Evolutionary conservation across 2,329 filamentous ascomycete genomes (phyloP).

Genomic region (Penicillium sp.): DNA sequence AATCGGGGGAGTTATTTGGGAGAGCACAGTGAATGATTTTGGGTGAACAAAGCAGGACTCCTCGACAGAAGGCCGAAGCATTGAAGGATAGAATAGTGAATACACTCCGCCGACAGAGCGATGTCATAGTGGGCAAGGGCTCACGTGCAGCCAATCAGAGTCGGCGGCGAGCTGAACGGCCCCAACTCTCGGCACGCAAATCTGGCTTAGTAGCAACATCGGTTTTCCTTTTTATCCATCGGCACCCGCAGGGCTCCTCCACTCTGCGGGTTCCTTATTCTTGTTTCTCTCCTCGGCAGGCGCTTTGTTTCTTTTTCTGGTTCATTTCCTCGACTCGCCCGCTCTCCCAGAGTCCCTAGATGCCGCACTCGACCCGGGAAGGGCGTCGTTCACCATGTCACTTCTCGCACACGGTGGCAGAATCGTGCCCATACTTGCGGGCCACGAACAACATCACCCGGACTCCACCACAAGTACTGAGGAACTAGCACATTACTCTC

Average conservation of each 20-base stretch:
- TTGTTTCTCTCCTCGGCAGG: constrained; percentile 14
- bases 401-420: constrained; percentile 43
- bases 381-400: constrained; percentile 43
- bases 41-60: too few species aligned
- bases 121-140: constrained; percentile 28
- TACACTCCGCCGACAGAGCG: not conserved
- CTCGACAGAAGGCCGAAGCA: too few species aligned
- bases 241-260: constrained; percentile 30
- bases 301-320: constrained; percentile 11
- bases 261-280: constrained; percentile 27
- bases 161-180: constrained; percentile 20
- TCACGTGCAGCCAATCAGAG: constrained; percentile 27
- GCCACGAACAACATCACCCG: constrained; percentile 27
- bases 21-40: too few species aligned
- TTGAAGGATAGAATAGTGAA: too few species aligned
- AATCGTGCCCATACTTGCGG: constrained; percentile 48
- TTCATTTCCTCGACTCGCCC: not conserved
- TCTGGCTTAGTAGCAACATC: constrained; percentile 8
- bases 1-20: too few species aligned
- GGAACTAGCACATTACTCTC: constrained; percentile 14
- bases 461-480: constrained; percentile 23
- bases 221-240: constrained; percentile 30
- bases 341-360: too few species aligned
- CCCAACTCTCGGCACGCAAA: constrained; percentile 21
- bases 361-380: constrained; percentile 41